Evolutionary conservation across 1,139 yeast species (phyloP).

Genomic region (Sugiyamaella xylanicola): DNA sequence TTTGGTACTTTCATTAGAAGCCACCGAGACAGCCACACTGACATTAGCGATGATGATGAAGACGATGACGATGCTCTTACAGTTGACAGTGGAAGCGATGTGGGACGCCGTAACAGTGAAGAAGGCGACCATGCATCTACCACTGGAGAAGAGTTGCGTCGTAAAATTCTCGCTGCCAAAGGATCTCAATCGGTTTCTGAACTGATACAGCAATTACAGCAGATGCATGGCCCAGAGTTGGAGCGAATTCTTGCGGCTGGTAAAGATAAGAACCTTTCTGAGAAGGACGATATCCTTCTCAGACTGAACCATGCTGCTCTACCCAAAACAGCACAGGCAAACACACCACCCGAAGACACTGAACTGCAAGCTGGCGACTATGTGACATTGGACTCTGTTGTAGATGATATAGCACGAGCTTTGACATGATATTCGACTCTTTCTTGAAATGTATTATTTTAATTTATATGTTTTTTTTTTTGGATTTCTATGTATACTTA

Average conservation of each 20-base stretch:
- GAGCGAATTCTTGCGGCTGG: conserved; percentile 25
- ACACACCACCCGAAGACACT: conserved; percentile 3
- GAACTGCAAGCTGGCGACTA: conserved; percentile 11
- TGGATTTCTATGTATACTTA: no score
- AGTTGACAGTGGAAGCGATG: not conserved
- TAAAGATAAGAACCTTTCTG: conserved; percentile 23
- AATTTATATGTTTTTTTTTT: not conserved
- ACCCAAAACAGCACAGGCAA: not conserved
- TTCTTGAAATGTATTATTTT: not conserved
- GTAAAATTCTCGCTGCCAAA: conserved; percentile 74
- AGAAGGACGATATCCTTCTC: conserved; percentile 27
- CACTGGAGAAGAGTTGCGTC: conserved; percentile 74
- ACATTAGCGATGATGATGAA: not conserved
- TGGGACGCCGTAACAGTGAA: conserved; percentile 4
- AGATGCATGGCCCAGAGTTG: conserved; percentile 30
- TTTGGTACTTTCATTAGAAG: conserved; percentile 53
- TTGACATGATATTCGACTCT: conserved; percentile 14
- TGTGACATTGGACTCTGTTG: conserved; percentile 28
- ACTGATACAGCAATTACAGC: conserved; percentile 60
- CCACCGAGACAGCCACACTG: conserved; percentile 14
- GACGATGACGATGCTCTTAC: conserved; percentile 9
- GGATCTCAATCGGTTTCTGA: conserved; percentile 74
- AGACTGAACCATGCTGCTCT: not conserved
- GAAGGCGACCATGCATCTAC: conserved; percentile 15
- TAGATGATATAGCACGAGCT: conserved; percentile 29